Evolutionary conservation across 352 stramenopile species (phyloP), one percentile per base, ranked within the genome.

Genomic region (Phytophthora litchii): DNA sequence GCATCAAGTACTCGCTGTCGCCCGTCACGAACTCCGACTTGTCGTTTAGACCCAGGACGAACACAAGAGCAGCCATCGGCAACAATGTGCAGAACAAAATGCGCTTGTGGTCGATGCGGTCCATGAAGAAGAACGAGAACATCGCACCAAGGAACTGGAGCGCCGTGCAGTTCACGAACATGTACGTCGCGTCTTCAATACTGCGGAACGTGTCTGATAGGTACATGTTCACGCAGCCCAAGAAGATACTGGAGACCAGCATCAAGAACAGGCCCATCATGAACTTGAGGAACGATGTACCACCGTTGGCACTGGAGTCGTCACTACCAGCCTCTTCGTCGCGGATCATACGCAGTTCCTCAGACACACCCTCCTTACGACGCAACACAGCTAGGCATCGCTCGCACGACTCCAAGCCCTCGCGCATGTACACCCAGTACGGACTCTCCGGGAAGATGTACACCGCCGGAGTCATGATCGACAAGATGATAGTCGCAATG

Each of bases 61-160:
- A 72, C 8, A 76, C 76, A 8, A 84, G 58, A 4, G 64, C 53
- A 0, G 75, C 73, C 11, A 89, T 73, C 4, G 81, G 80, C 21
- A 91, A n/a, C 41, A 92, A 64, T 37, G 83, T 82, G 41, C 78
- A 83, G 47, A 87, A 76, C 52, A 94, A 38, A 36, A 94, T 88
- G 16, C 80, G 78, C 23, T 74, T 75, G 70, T 94, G 85, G 56
- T 91, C 73, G 32, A 90, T 79, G 12, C 76, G 74, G 63, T 94
- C 85, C 60, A 94, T 92, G 64, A 94, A 87, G 60, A 94, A 92
- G 66, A 94, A 94, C 57, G 81, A 91, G 17, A 94, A 83, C 8
- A 92, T 40, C 9, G 83, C 81, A 17, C 85, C 83, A 5, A 90
- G 44, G 43, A 92, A 76, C 67, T 94, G 81, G 10, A 94, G 50